Base-by-base conservation (phyloP, 345 rosid species). In the Bruguiera parviflora region DNA sequence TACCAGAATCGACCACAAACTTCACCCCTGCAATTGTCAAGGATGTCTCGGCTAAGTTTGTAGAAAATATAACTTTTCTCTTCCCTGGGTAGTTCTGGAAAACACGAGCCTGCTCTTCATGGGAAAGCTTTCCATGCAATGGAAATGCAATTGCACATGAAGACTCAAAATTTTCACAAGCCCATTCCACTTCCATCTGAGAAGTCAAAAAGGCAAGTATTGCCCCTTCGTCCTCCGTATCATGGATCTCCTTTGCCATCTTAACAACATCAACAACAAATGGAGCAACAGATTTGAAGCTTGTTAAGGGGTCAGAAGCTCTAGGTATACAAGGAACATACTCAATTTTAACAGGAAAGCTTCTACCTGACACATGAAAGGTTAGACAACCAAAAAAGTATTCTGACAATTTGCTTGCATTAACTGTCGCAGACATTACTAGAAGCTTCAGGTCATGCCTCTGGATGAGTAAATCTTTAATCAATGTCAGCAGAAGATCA, bases 1-100 rank as follows among this genome's bases (percentile, higher is more conserved):
- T 76, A 24, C 97, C 98, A 32, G 88, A 87, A 81, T 94, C 98
- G 51, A 94, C 82, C 57, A 88, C 98, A 72, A 81, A 94, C 87
- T 80, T 91, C 79, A 91, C 89, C 61, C 97, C 98, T 32, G 96
- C 96, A 71, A 93, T 93, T 59, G 98, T 91, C 60, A 94, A 77
- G 3, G 98, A 94, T 32, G 98, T 94, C 82, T 93, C 98, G n/a
- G 98, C 98, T 67, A 94, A 63, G 82, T 94, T 94, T 58, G 98
- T 91, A 8, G 97, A 81, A 82, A 94, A 94, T 67, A 94, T 86
- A 47, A 93, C 90, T 80, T 93, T 93, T 74, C 98, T 82, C 83
- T 80, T 86, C 72, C 85, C 92, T 9, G 80, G 81, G 73, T 78
- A 79, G 58, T 71, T 73, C 81, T 79, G 81, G 75, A 91, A 94